A percentile compares a stretch with the other conserved stretches of the same genome.
phyloP scores from a whole-genome alignment of 2,329 filamentous ascomycete genomes.

The Cladosporium oxysporum region DNA sequence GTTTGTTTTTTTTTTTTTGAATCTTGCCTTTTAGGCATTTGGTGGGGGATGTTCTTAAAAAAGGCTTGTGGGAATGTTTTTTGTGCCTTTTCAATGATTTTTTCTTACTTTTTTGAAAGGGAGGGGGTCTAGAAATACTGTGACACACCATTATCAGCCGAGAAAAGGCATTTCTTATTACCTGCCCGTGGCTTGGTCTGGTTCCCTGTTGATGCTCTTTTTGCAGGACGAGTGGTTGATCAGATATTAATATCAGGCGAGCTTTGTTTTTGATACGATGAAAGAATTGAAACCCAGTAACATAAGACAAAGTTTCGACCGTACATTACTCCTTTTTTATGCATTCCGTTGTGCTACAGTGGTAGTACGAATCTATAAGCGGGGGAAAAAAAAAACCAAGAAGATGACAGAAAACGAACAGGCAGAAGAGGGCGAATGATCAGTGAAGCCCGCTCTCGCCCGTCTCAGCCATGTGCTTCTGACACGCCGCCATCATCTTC shows the following conservation, averaged over 20 bases:
- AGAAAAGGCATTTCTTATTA: not conserved
- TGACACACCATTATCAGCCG: not conserved
- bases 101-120: not conserved
- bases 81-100: not conserved
- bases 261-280: not conserved
- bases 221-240: not conserved
- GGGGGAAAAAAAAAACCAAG: not conserved
- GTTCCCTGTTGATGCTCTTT: not conserved
- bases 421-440: not conserved
- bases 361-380: not conserved
- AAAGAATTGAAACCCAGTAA: not conserved
- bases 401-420: not conserved
- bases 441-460: slow-evolving; percentile 28
- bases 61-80: not conserved
- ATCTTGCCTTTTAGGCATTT: not conserved
- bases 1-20: not conserved
- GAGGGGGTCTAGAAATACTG: not conserved
- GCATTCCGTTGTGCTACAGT: slow-evolving; percentile 6
- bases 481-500: slow-evolving; percentile 33
- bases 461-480: slow-evolving; percentile 42
- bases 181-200: not conserved
- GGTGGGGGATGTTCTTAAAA: not conserved
- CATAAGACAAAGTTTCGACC: not conserved
- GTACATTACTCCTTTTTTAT: not conserved
- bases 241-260: not conserved